These are phyloP conservation scores for Dictyostelium purpureum DNA, from an alignment of 78 protist genomes.

Conservation along the genomic window DNA sequence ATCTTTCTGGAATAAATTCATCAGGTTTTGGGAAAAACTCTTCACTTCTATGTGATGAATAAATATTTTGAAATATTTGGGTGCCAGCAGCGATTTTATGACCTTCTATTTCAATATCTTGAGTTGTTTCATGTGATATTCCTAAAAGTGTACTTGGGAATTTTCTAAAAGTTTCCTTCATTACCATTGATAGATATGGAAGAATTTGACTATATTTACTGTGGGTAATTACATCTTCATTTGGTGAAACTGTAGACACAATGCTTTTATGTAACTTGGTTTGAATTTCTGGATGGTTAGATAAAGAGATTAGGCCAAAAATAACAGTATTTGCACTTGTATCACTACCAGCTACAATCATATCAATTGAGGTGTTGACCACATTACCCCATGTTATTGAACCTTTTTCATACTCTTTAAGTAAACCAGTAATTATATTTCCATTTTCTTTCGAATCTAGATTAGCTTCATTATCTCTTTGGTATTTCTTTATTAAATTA, in stretches of 20 bases:
- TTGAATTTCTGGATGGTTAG: background rate
- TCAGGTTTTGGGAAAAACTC: background rate
- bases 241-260: no score
- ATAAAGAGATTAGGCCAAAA: background rate
- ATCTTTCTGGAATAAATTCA: constrained; percentile 16
- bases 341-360: background rate
- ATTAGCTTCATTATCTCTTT: no score
- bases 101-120: background rate
- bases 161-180: constrained; percentile 1
- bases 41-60: background rate
- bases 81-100: background rate
- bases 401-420: background rate
- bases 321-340: background rate
- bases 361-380: background rate
- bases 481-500: no score
- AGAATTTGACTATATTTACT: no score
- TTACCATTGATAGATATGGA: background rate
- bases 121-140: background rate
- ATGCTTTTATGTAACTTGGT: background rate
- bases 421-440: background rate
- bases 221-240: no score
- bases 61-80: background rate
- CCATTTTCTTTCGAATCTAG: background rate
- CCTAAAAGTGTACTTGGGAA: constrained; percentile 19
- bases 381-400: background rate